These are phyloP conservation scores for Blastomyces parvus DNA, from an alignment of 2,329 filamentous ascomycete genomes.

Conservation along the genomic window DNA sequence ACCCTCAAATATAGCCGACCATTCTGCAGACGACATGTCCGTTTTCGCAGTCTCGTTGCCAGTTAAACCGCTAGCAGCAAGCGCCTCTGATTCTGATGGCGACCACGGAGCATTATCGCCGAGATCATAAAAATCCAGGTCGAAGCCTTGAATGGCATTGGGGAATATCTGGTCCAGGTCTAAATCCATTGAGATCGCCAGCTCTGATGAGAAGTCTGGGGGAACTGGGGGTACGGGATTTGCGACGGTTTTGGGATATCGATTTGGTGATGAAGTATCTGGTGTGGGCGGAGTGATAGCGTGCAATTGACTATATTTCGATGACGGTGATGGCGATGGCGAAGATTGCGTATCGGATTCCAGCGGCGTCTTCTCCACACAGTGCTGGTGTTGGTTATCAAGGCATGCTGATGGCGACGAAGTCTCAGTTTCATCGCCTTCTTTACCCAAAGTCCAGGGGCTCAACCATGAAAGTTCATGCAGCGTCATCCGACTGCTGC, in stretches of 20 bases:
- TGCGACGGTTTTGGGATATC: not conserved
- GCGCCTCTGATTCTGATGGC: too few relatives aligned
- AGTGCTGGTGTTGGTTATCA: not conserved
- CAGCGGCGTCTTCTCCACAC: not conserved
- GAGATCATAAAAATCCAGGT: slow-evolving; percentile 9
- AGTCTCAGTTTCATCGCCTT: not conserved
- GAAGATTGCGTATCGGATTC: not conserved
- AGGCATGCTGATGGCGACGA: not conserved
- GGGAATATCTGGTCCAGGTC: slow-evolving; percentile 8
- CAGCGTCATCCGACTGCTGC: not conserved
- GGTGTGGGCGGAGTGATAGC: not conserved
- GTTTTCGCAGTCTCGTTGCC: not conserved
- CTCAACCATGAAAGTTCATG: slow-evolving; percentile 7
- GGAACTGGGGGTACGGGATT: not conserved
- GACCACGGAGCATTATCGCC: not conserved
- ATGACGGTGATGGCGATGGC: not conserved
- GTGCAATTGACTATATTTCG: not conserved
- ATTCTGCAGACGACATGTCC: not conserved
- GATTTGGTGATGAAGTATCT: not conserved
- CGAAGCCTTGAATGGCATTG: not conserved
- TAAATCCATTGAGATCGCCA: slow-evolving; percentile 1
- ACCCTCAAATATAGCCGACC: not conserved
- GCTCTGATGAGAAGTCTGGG: not conserved
- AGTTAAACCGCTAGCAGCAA: not conserved
- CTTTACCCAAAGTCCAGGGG: slow-evolving; percentile 2